Evolutionary conservation across 2,329 filamentous ascomycete species (phyloP), one percentile per base, ranked within the genome.

Genomic region (Paramyrothecium roridum): DNA sequence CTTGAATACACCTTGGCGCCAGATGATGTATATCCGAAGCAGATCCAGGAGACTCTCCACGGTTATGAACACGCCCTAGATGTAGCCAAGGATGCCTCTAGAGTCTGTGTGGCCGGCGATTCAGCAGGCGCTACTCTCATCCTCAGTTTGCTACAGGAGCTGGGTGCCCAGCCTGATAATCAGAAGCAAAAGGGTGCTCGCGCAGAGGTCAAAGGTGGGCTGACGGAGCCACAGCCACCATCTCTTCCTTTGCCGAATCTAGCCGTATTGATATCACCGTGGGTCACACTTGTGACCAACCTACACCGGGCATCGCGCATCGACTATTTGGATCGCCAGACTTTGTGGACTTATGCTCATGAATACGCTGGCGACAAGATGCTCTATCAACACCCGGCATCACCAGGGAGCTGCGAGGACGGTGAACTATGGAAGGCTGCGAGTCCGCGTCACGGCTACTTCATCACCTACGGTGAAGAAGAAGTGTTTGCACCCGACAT

Each of bases 1-100:
- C 76, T 95, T 6, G 90, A 95, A 57, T 95, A 95, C 67, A 91
- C 87, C 0, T 78, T 96, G 1, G 89, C 92, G 0, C 90, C 90
- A 1, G 88, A 92, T 61, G 80, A 82, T 16, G 80, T 79, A 12
- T 93, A 90, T 64, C 91, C 91, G 2, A 84, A 79, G 2, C 91
- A 95, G 70, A 73, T 93, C 12, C 78, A 88, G 48, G 83, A 96
- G 73, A 83, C 85, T 0, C 70, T 89, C 6, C 78, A 81, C 50
- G 90, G 86, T 1, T 95, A 93, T 70, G 81, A 84, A 58, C 85
- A 91, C 63, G 81, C 90, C 8, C 74, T 91, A 2, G 80, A 80
- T 7, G 75, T 82, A 3, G 81, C 81, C 23, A 70, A 74, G 21
- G 79, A 88, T 43, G 76, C 86, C 0, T 80, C 82, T 2, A 83